These are phyloP conservation scores for Cyamopsis tetragonoloba DNA, from an alignment of 306 rosid species.

Conservation along the genomic window DNA sequence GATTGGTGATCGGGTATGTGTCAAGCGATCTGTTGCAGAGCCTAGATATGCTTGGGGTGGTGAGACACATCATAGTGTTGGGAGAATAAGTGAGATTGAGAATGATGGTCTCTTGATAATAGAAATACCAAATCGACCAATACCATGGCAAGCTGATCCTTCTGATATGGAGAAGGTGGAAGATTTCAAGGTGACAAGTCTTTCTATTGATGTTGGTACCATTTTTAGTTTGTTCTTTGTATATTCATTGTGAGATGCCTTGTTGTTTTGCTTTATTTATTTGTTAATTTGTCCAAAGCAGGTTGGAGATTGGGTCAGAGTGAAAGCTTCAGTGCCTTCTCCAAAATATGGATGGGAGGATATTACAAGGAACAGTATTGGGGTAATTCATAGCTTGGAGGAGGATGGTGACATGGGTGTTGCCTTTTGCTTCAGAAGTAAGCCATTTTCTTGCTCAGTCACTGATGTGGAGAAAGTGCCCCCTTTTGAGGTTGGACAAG, in stretches of 20 bases:
- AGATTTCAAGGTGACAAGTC: slow-evolving; percentile 72
- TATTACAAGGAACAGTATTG: slow-evolving; percentile 80
- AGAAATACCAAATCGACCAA: slow-evolving; percentile 91
- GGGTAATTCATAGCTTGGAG: slow-evolving; percentile 89
- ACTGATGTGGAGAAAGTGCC: slow-evolving; percentile 94
- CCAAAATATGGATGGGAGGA: slow-evolving; percentile 99
- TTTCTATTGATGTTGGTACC: background rate
- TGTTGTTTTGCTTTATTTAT: slow-evolving; percentile 8
- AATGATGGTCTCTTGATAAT: slow-evolving; percentile 90
- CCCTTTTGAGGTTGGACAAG: slow-evolving; percentile 86
- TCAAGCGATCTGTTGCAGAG: slow-evolving; percentile 97
- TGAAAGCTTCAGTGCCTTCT: slow-evolving; percentile 93
- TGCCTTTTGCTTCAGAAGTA: slow-evolving; percentile 98
- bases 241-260: slow-evolving; percentile 8
- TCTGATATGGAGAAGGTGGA: slow-evolving; percentile 99
- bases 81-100: slow-evolving; percentile 94
- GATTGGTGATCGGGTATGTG: slow-evolving; percentile 94
- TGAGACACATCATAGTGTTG: slow-evolving; percentile 97
- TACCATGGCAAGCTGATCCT: slow-evolving; percentile 99
- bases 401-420: slow-evolving; percentile 93
- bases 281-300: slow-evolving; percentile 29
- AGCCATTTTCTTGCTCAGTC: slow-evolving; percentile 82
- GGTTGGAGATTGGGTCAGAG: slow-evolving; percentile 99
- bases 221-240: slow-evolving; percentile 4
- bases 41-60: slow-evolving; percentile 99